These are phyloP conservation scores for Pythium graminicola DNA, from an alignment of 352 stramenopile genomes.

Conservation along the genomic window DNA sequence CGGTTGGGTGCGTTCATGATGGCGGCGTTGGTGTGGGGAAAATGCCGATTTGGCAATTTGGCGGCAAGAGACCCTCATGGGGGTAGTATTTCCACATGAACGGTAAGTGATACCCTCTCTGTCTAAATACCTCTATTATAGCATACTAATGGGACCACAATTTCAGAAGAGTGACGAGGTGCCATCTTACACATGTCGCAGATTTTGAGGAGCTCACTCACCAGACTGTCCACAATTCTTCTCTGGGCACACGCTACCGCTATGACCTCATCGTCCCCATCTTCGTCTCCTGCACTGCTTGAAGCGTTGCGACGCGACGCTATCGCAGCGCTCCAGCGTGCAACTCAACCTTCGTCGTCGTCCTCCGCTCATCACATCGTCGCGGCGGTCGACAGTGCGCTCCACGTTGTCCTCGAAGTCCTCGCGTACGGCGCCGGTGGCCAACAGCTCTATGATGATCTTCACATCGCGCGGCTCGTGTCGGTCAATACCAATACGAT, in stretches of 20 bases:
- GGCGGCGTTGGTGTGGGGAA: neutral
- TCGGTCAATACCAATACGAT: conserved; percentile 31
- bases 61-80: neutral
- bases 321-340: conserved; percentile 34
- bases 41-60: neutral
- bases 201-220: neutral
- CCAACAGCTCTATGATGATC: conserved; percentile 51
- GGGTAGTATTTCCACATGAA: neutral
- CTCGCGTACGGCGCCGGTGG: conserved; percentile 60
- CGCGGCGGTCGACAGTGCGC: conserved; percentile 47
- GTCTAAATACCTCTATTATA: neutral
- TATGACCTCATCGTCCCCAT: too few relatives aligned
- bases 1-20: conserved; percentile 79
- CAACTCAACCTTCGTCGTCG: conserved; percentile 1
- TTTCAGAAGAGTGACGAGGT: conserved; percentile 1
- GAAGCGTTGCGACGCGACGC: conserved; percentile 46
- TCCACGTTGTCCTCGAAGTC: conserved; percentile 57
- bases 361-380: conserved; percentile 16
- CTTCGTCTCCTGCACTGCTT: conserved; percentile 25
- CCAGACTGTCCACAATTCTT: neutral
- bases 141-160: neutral
- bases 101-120: neutral
- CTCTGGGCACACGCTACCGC: neutral
- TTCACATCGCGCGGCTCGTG: conserved; percentile 45
- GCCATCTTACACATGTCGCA: conserved; percentile 8